These are phyloP conservation scores for Chlorella sorokiniana DNA, from an alignment of 139 green algal genomes.

Conservation along the genomic window DNA sequence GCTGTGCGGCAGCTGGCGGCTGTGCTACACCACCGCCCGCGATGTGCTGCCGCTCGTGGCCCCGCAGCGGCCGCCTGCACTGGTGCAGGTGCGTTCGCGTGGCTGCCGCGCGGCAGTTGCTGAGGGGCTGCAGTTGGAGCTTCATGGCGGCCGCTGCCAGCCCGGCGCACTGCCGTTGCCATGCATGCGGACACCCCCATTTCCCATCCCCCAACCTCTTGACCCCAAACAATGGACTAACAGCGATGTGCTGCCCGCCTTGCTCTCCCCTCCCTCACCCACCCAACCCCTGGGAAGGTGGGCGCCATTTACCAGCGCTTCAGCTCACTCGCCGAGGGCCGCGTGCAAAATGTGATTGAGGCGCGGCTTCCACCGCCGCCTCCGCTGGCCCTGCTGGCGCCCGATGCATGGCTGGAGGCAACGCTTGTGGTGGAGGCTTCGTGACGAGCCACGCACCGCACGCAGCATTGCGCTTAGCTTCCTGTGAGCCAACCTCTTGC, in stretches of 20 bases:
- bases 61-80: neutral
- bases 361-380: constrained; percentile 7
- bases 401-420: neutral
- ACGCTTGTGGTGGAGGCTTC: constrained; percentile 47
- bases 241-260: neutral
- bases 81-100: neutral
- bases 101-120: no score
- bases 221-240: neutral
- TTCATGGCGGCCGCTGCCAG: no score
- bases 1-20: constrained; percentile 51
- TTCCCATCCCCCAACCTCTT: neutral
- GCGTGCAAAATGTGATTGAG: constrained; percentile 63
- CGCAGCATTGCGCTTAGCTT: constrained; percentile 52
- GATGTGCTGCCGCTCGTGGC: constrained; percentile 52
- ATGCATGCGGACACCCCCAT: neutral
- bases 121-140: no score
- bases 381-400: constrained; percentile 20
- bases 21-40: constrained; percentile 57
- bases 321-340: constrained; percentile 23
- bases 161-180: no score
- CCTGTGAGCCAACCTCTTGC: constrained; percentile 1
- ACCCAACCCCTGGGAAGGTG: neutral
- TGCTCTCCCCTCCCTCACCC: neutral
- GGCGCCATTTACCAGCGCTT: constrained; percentile 55
- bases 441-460: constrained; percentile 41